Evolutionary conservation across 306 rosid genomes (phyloP), one percentile per base, ranked within the genome.

Genomic region (Vachellia collinsii): DNA sequence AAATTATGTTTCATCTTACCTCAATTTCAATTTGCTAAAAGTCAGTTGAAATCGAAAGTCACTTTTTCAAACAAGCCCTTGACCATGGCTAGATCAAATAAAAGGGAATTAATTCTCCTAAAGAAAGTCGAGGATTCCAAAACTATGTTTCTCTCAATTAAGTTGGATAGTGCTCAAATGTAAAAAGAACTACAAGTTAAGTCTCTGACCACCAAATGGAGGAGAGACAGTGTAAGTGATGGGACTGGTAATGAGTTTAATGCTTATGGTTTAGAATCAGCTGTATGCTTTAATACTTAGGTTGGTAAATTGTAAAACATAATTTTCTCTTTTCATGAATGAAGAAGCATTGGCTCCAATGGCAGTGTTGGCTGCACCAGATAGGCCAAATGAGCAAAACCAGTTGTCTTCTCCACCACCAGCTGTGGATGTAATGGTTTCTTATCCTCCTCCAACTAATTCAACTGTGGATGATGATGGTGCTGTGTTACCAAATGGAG

Each of bases 371-470:
- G 67, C 51, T 51, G 19, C 75, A 51, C 75, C 67, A 14, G 43
- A 41, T 20, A 78, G 50, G 17, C 74, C 74, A 66, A 37, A 51
- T 51, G 53, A 50, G 37, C 81, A 66, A 20, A 50, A 63, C 6
- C 17, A 50, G 37, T 22, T 20, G 39, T 50, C 64, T 36, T 66
- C 81, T 59, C 81, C 81, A n/a, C 81, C 81, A n/a, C 65, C 66
- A 37, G 11, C 48, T 48, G 20, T 13, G 29, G 59, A 53, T 7
- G 16, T 66, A 20, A 5, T 51, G 68, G 74, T 77, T 38, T 58
- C 67, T 22, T 1, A 48, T 66, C 67, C 65, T 51, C 54, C 66
- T 67, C 54, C 66, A 48, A 78, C 29, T 50, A 66, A 48, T 37
- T 7, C 50, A 4, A 77, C 65, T 36, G 6, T 12, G 36, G 51